Base-by-base conservation (phyloP, 1,284 basidiomycete species). In the Boletus sp. region DNA sequence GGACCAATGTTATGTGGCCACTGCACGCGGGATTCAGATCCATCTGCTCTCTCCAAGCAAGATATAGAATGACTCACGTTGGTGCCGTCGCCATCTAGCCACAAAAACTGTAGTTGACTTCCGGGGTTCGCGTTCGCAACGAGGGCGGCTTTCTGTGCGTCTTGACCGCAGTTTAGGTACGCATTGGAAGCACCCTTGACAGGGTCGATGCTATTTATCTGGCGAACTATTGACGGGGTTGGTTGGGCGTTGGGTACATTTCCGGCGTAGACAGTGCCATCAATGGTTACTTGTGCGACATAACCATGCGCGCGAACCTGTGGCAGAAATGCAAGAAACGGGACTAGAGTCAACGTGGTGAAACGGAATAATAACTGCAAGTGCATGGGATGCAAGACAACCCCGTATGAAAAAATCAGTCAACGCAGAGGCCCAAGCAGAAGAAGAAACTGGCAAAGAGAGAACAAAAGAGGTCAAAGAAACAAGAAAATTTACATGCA, bases 1-100 rank as follows among this genome's bases (percentile, higher is more conserved):
- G 89, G 88, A 5, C 89, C 89, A 13, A 76, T 84, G 58, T 88
- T 78, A 65, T 91, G 89, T 2, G 84, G 84, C 88, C 87, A 89
- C 85, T 89, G 35, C 37, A 54, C 41, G 24, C 48, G 7, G 20
- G 43, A 37, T 46, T 57, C 15, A 44, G 20, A 56, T 37, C 36
- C 56, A 47, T 56, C 9, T 1, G 53, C n/a, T 18, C 22, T 57
- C 27, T 36, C 44, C 12, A 15, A 18, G n/a, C 2, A 16, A 37
- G 16, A 35, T 16, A 56, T 55, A 51, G 15, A 50, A 59, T 4
- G 11, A 76, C 82, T 58, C 61, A 86, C 84, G 51, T 78, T 72
- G 54, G 73, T 74, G 8, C 74, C 74, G 63, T 77, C 76, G 2
- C 79, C 83, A 42, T 77, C 83, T 36, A 71, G 74, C 89, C 88